A percentile compares a stretch with the other conserved stretches of the same genome.
Evolutionary conservation across 139 green algal genomes (phyloP).

Genomic region (Gonium pectorale): DNA sequence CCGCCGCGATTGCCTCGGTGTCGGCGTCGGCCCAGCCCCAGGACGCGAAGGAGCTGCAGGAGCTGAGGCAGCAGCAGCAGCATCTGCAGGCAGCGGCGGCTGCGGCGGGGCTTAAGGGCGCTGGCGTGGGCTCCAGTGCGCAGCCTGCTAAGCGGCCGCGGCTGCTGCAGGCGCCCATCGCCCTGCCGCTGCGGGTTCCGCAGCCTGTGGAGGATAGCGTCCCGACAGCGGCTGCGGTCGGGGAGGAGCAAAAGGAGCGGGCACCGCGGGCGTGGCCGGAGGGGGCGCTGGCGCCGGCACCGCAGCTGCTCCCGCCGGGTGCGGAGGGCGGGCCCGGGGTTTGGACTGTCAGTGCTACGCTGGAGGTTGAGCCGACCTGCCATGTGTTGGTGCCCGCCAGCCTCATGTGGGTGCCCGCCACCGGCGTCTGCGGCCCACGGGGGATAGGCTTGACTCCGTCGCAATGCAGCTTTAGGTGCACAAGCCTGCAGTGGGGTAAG

Average conservation of each 20-base stretch:
- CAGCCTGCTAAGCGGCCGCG: conserved; percentile 17
- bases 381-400: too few relatives aligned
- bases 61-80: conserved; percentile 1
- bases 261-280: neutral
- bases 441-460: too few relatives aligned
- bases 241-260: neutral
- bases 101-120: neutral
- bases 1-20: neutral
- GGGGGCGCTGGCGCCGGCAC: neutral
- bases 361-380: too few relatives aligned
- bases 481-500: too few relatives aligned
- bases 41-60: neutral
- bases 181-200: neutral
- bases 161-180: neutral
- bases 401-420: too few relatives aligned
- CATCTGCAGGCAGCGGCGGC: neutral
- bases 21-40: neutral
- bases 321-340: too few relatives aligned
- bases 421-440: too few relatives aligned
- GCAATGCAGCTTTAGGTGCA: too few relatives aligned
- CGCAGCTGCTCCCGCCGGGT: conserved; percentile 24
- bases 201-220: neutral
- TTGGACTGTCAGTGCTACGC: too few relatives aligned
- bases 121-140: neutral
- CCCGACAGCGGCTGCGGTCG: too few relatives aligned